Percentiles rank a stretch among this genome's conserved stretches.
These are phyloP conservation scores for Lachancea sp. DNA, from an alignment of 805 yeast genomes.

Conservation along the genomic window DNA sequence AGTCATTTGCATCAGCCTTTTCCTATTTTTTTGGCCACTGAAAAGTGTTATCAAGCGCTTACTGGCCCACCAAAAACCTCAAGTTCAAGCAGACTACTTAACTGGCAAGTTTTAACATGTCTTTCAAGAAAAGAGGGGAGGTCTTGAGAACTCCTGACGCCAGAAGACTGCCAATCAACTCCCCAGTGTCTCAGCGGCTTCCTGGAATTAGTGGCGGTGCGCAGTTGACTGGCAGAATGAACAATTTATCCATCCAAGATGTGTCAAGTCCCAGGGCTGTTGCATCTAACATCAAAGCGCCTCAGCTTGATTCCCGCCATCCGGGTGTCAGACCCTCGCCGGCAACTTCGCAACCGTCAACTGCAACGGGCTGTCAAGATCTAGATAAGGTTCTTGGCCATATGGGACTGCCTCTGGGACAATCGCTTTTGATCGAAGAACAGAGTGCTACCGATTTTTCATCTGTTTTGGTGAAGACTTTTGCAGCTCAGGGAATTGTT, in stretches of 20 bases:
- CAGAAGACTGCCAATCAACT: background rate
- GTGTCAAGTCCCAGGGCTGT: background rate
- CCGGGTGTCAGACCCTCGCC: constrained; percentile 74
- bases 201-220: background rate
- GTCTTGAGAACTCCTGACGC: constrained; percentile 25
- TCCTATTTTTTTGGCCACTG: background rate
- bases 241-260: background rate
- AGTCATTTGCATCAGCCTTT: no score
- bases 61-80: background rate
- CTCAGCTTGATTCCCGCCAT: constrained; percentile 23
- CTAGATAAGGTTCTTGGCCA: constrained; percentile 71
- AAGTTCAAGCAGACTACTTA: no score
- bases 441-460: constrained; percentile 84
- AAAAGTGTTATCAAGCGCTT: background rate
- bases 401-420: constrained; percentile 80
- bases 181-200: background rate
- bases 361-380: constrained; percentile 75
- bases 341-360: constrained; percentile 60
- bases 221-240: background rate
- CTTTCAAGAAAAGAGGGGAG: constrained; percentile 55
- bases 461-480: constrained; percentile 58
- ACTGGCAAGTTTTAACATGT: constrained; percentile 33
- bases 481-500: constrained; percentile 69
- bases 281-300: background rate
- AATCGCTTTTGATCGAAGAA: constrained; percentile 67